Conservation (phyloP, 78 protist genomes). For the Tieghemostelium lacteum region DNA sequence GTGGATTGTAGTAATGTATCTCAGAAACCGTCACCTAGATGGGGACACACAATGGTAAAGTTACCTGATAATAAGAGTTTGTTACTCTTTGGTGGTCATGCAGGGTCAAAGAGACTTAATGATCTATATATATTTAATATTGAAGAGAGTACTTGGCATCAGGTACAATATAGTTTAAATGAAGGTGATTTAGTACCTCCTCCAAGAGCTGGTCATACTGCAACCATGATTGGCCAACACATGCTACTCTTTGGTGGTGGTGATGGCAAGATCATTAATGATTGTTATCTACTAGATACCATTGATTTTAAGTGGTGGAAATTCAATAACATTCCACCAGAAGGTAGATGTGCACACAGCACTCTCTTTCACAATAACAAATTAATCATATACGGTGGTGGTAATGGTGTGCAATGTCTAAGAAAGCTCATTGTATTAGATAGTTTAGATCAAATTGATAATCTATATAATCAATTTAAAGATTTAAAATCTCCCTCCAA, state of each 20-base stretch:
- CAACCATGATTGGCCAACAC: slow-evolving; percentile 37
- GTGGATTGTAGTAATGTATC: background rate
- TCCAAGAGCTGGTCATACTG: slow-evolving; percentile 77
- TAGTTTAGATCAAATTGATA: slow-evolving; percentile 22
- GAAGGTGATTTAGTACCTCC: slow-evolving; percentile 3
- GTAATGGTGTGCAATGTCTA: slow-evolving; percentile 69
- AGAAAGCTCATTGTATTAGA: slow-evolving; percentile 36
- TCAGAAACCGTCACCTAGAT: slow-evolving; percentile 42
- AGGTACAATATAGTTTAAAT: background rate
- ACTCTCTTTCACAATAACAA: slow-evolving; percentile 22
- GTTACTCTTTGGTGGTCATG: slow-evolving; percentile 49
- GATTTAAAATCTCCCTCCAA: background rate
- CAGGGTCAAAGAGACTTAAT: slow-evolving; percentile 48
- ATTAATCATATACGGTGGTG: slow-evolving; percentile 63
- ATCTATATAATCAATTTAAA: slow-evolving; percentile 20
- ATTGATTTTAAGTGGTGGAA: slow-evolving; percentile 64
- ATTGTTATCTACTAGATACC: slow-evolving; percentile 34
- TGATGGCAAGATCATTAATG: slow-evolving; percentile 72
- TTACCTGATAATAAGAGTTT: background rate
- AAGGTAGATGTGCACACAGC: slow-evolving; percentile 70
- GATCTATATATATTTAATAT: slow-evolving; percentile 47
- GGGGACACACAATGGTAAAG: slow-evolving; percentile 72
- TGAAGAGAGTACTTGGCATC: slow-evolving; percentile 34
- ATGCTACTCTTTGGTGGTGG: slow-evolving; percentile 77
- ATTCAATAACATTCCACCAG: slow-evolving; percentile 22